A percentile compares a stretch with the other conserved stretches of the same genome.
Conservation (phyloP, 116 monocot species). For the Posidonia oceanica region DNA sequence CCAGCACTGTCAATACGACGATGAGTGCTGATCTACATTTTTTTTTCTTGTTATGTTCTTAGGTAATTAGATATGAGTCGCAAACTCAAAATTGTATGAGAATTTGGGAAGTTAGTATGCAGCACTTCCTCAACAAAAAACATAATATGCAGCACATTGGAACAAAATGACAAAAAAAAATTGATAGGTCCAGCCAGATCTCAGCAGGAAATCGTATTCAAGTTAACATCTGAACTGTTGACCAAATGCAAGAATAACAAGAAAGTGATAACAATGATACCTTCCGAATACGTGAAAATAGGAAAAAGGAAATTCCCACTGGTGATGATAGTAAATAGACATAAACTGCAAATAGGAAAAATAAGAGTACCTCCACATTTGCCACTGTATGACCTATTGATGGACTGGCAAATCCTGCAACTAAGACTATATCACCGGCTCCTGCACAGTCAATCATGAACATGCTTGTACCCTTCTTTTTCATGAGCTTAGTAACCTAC, state of each 20-base stretch:
- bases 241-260: neutral
- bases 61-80: neutral
- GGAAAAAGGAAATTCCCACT: neutral
- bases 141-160: no score
- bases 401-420: slow-evolving; percentile 77
- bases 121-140: neutral
- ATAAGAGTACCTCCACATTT: slow-evolving; percentile 48
- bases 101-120: neutral
- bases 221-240: neutral
- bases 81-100: neutral
- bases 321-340: no score
- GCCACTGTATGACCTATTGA: slow-evolving; percentile 97
- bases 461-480: slow-evolving; percentile 85
- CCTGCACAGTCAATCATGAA: slow-evolving; percentile 71
- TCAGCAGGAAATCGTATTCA: neutral
- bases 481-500: slow-evolving; percentile 95
- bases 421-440: slow-evolving; percentile 91
- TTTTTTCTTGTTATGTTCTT: neutral
- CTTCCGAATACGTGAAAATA: neutral
- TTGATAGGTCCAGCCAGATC: neutral
- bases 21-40: neutral
- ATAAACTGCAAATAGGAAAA: neutral
- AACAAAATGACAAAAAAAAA: no score
- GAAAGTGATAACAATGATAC: neutral
- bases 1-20: no score